These are phyloP conservation scores for Endocarpon pusillum DNA, from an alignment of 495 filamentous ascomycete genomes.

Conservation along the genomic window DNA sequence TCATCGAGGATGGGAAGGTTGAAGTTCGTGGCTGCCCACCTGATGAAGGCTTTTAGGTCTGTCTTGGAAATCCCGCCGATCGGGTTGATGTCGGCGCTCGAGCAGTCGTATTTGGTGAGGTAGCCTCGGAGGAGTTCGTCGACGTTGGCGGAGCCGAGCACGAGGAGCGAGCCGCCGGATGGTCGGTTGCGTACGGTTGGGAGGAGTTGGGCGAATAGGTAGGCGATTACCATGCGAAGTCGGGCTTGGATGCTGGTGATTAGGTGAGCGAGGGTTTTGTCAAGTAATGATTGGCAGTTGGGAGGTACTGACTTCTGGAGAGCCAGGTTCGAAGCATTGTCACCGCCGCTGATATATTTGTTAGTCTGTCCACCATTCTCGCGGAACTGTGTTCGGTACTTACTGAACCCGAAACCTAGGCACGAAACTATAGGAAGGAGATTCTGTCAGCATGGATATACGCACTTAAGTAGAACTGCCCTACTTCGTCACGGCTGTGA, in stretches of 20 bases:
- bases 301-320: too few relatives aligned
- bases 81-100: constrained; percentile 45
- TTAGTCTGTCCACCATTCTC: too few relatives aligned
- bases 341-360: too few relatives aligned
- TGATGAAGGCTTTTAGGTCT: constrained; percentile 66
- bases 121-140: constrained; percentile 47
- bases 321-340: too few relatives aligned
- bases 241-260: constrained; percentile 71
- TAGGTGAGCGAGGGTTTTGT: too few relatives aligned
- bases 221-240: constrained; percentile 56
- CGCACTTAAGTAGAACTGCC: too few relatives aligned
- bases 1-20: constrained; percentile 51
- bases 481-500: too few relatives aligned
- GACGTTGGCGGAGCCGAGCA: constrained; percentile 45
- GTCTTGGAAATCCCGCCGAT: constrained; percentile 57
- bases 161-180: constrained; percentile 41
- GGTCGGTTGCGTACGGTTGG: constrained; percentile 35
- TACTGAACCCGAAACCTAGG: too few relatives aligned
- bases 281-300: constrained; percentile 56
- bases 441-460: too few relatives aligned
- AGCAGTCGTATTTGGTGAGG: constrained; percentile 54
- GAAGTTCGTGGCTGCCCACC: constrained; percentile 44
- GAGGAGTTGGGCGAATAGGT: constrained; percentile 53
- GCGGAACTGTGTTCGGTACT: too few relatives aligned
- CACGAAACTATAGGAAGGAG: too few relatives aligned